phyloP scores from a whole-genome alignment of 345 rosid species.

The Moricandia moricandioides region DNA sequence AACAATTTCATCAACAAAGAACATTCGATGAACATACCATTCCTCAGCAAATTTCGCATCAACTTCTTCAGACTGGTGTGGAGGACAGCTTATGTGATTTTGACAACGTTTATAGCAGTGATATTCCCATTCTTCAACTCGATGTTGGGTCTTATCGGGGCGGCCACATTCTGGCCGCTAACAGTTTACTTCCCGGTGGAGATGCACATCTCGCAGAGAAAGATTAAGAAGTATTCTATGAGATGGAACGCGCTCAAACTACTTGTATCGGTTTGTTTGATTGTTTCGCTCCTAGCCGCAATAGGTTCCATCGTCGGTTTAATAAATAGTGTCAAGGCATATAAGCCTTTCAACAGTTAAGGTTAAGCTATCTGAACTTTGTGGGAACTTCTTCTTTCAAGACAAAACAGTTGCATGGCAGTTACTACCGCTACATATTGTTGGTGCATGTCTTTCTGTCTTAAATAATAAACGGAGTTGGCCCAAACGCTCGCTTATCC shows the following conservation, averaged over 20 bases:
- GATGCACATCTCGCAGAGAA: constrained; percentile 66
- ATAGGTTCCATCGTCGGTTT: constrained; percentile 72
- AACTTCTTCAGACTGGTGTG: constrained; percentile 67
- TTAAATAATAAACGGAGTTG: background rate
- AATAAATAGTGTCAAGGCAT: constrained; percentile 46
- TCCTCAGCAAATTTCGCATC: constrained; percentile 43
- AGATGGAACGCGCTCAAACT: constrained; percentile 69
- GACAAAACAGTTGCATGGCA: background rate
- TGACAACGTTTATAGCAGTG: constrained; percentile 68
- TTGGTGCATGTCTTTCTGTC: background rate
- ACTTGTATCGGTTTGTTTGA: constrained; percentile 54
- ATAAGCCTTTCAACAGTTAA: constrained; percentile 57
- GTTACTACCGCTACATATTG: background rate
- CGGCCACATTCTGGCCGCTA: constrained; percentile 74
- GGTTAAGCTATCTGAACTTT: background rate
- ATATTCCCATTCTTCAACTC: constrained; percentile 87
- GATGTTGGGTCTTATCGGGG: constrained; percentile 76
- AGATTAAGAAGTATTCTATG: constrained; percentile 47
- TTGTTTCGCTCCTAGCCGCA: constrained; percentile 60
- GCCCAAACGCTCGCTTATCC: background rate
- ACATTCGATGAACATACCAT: constrained; percentile 41
- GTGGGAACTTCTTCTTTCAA: background rate
- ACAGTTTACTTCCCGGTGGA: constrained; percentile 83
- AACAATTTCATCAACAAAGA: constrained; percentile 58
- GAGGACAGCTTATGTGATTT: constrained; percentile 72